These are phyloP conservation scores for Pseudopyricularia cyperi DNA, from an alignment of 2,329 filamentous ascomycete genomes.

Conservation along the genomic window DNA sequence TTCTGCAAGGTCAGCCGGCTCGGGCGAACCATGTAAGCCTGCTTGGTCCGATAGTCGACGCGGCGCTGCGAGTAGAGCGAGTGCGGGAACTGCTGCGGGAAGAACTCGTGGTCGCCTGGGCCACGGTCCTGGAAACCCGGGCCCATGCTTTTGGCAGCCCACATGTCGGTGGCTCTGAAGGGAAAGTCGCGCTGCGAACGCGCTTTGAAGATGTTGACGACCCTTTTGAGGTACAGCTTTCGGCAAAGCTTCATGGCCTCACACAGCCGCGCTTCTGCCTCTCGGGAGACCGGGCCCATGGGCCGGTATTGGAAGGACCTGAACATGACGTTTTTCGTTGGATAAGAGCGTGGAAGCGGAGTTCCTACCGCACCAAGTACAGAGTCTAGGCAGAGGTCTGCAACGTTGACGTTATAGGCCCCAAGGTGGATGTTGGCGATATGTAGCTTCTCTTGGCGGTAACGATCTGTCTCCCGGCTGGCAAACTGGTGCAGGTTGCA, in stretches of 20 bases:
- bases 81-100: not conserved
- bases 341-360: not conserved
- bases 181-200: not conserved
- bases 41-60: not conserved
- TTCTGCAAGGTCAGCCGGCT: not conserved
- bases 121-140: not conserved
- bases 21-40: not conserved
- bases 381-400: not conserved
- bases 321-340: not conserved
- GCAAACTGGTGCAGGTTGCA: not conserved
- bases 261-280: not conserved
- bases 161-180: not conserved
- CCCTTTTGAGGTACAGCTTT: not conserved
- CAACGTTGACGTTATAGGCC: not conserved
- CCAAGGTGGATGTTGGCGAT: not conserved
- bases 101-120: constrained; percentile 1
- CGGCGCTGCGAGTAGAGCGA: not conserved
- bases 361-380: not conserved
- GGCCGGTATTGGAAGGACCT: not conserved
- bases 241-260: not conserved
- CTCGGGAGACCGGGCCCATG: not conserved
- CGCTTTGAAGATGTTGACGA: not conserved
- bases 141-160: not conserved
- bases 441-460: not conserved
- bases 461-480: not conserved